phyloP scores from a whole-genome alignment of 805 yeast species.

The Yarrowia phangngaensis region DNA sequence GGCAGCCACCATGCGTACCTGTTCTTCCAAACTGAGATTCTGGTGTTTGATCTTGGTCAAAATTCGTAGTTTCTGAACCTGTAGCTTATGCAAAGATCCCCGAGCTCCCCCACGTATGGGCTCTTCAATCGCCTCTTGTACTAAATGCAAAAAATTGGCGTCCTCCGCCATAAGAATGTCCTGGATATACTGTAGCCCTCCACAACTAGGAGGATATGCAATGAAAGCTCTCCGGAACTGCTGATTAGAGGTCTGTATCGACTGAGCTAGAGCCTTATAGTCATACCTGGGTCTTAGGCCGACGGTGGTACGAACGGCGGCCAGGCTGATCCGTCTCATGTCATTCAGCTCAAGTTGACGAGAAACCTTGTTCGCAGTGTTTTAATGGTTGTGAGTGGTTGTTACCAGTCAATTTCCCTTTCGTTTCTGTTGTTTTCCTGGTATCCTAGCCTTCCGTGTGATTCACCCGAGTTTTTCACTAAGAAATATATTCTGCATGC shows the following conservation, averaged over 20 bases:
- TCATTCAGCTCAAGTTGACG: slow-evolving; percentile 3
- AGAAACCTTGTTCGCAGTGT: no score
- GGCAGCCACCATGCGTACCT: slow-evolving; percentile 22
- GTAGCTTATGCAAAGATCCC: slow-evolving; percentile 11
- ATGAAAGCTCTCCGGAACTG: not conserved
- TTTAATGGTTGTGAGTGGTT: no score
- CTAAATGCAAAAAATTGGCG: slow-evolving; percentile 20
- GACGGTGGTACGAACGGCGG: slow-evolving; percentile 19
- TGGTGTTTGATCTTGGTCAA: slow-evolving; percentile 11
- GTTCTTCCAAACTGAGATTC: slow-evolving; percentile 9
- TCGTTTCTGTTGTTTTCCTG: no score
- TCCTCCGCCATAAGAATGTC: slow-evolving; percentile 17
- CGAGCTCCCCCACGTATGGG: slow-evolving; percentile 1
- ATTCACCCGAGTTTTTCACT: no score
- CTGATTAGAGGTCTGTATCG: not conserved
- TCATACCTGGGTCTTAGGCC: slow-evolving; percentile 17
- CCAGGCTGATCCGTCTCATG: slow-evolving; percentile 20
- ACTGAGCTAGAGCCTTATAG: slow-evolving; percentile 13
- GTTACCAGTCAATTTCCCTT: no score
- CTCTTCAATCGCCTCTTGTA: slow-evolving; percentile 23
- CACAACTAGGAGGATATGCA: not conserved
- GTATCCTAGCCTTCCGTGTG: no score
- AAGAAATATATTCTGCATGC: no score
- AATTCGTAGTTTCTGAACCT: slow-evolving; percentile 16
- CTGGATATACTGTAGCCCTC: slow-evolving; percentile 9